These are phyloP conservation scores for Yarrowia deformans DNA, from an alignment of 805 yeast genomes.

Conservation along the genomic window DNA sequence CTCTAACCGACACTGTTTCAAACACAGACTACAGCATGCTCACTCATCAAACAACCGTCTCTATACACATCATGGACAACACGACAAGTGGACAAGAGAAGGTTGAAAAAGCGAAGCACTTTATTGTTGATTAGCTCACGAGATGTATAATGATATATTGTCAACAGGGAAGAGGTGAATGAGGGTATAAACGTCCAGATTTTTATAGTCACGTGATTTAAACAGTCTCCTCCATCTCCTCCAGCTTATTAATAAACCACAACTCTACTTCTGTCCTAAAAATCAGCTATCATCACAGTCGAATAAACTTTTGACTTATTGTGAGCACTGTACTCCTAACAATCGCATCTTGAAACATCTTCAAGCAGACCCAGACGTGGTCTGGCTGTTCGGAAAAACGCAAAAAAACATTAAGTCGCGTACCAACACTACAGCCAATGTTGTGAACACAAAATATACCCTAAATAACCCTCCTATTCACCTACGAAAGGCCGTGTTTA, in stretches of 20 bases:
- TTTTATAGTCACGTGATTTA: too few species aligned
- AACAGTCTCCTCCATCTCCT: too few species aligned
- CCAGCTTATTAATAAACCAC: too few species aligned
- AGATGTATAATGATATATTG: not conserved
- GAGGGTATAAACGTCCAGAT: too few species aligned
- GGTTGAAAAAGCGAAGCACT: slow-evolving; percentile 13
- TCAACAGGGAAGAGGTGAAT: too few species aligned
- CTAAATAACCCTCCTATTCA: not conserved
- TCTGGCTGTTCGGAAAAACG: too few species aligned
- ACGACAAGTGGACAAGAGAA: too few species aligned
- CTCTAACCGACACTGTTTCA: too few species aligned
- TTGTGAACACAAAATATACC: not conserved
- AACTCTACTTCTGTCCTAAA: too few species aligned
- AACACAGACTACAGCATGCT: too few species aligned
- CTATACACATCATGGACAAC: not conserved
- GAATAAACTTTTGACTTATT: slow-evolving; percentile 3
- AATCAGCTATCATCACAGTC: not conserved
- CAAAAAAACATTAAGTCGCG: too few species aligned
- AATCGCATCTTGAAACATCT: not conserved
- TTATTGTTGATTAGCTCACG: slow-evolving; percentile 23
- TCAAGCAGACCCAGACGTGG: not conserved
- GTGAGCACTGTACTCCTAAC: slow-evolving; percentile 7
- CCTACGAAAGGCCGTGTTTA: not conserved
- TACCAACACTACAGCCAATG: not conserved
- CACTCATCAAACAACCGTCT: too few species aligned